Percentiles rank a stretch among this genome's conserved stretches.
phyloP scores from a whole-genome alignment of 352 stramenopile genomes.

The Phytophthora idaei region DNA sequence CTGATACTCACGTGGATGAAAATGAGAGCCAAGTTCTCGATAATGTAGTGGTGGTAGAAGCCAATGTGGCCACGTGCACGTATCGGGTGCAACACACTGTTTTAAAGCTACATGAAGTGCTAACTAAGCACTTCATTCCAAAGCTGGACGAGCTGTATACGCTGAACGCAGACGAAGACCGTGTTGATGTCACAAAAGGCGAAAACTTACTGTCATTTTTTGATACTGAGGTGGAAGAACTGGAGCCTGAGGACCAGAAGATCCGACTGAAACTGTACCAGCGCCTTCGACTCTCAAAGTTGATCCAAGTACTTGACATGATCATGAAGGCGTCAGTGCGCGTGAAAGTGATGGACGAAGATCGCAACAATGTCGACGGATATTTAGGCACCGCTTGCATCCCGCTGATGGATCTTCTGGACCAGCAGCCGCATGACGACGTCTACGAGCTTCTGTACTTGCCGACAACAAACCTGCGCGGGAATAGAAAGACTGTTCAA shows the following conservation, averaged over 20 bases:
- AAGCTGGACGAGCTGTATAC: slow-evolving; percentile 57
- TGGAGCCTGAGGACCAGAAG: slow-evolving; percentile 60
- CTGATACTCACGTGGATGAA: slow-evolving; percentile 24
- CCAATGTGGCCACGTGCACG: slow-evolving; percentile 55
- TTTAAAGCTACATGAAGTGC: slow-evolving; percentile 66
- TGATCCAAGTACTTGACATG: slow-evolving; percentile 61
- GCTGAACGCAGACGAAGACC: slow-evolving; percentile 49
- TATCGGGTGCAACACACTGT: slow-evolving; percentile 60
- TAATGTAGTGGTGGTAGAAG: slow-evolving; percentile 48
- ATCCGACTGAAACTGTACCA: slow-evolving; percentile 60
- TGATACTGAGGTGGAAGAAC: slow-evolving; percentile 66
- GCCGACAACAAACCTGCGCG: slow-evolving; percentile 8
- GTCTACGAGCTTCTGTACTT: slow-evolving; percentile 60
- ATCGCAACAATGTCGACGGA: slow-evolving; percentile 49
- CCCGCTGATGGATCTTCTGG: slow-evolving; percentile 70
- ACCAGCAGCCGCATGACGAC: slow-evolving; percentile 63
- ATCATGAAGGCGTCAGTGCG: slow-evolving; percentile 63
- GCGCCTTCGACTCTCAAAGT: slow-evolving; percentile 59
- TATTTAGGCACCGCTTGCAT: slow-evolving; percentile 64
- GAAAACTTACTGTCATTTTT: slow-evolving; percentile 64
- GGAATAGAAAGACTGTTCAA: neutral
- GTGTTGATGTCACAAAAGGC: slow-evolving; percentile 40
- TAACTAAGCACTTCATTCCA: slow-evolving; percentile 51
- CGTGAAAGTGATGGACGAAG: slow-evolving; percentile 67
- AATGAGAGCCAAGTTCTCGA: slow-evolving; percentile 7